phyloP scores from a whole-genome alignment of 2,329 filamentous ascomycete genomes.

The Fusarium sp. region DNA sequence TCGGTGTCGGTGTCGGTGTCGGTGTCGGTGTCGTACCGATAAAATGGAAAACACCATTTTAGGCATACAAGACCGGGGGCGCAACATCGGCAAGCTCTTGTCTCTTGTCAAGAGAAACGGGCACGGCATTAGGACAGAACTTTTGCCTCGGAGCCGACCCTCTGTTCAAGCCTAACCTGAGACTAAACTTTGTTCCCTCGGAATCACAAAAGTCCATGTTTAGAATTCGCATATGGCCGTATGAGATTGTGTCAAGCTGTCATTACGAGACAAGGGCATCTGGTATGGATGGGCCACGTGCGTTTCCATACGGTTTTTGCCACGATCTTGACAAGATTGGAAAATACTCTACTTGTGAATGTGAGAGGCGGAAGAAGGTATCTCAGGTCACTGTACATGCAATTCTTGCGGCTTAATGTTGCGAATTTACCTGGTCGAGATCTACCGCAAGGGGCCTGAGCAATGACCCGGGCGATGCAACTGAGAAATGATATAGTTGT shows the following conservation, averaged over 20 bases:
- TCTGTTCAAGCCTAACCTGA: neutral
- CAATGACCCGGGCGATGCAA: conserved; percentile 12
- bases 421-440: neutral
- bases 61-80: conserved; percentile 6
- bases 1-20: neutral
- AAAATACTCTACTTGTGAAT: neutral
- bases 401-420: conserved; percentile 26
- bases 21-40: neutral
- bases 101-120: neutral
- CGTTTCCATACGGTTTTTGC: conserved; percentile 4
- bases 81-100: conserved; percentile 10
- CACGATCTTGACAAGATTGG: conserved; percentile 18
- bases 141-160: neutral
- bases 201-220: conserved; percentile 16
- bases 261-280: conserved; percentile 9
- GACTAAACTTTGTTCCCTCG: conserved; percentile 11
- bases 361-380: conserved; percentile 10
- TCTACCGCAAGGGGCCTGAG: conserved; percentile 22
- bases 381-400: conserved; percentile 11
- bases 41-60: conserved; percentile 8
- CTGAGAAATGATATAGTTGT: conserved; percentile 8
- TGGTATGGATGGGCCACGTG: conserved; percentile 18
- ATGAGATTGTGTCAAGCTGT: conserved; percentile 31
- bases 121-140: conserved; percentile 1
- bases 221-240: conserved; percentile 17